Conservation (phyloP, 495 filamentous ascomycete genomes). For the Bacidia gigantensis region DNA sequence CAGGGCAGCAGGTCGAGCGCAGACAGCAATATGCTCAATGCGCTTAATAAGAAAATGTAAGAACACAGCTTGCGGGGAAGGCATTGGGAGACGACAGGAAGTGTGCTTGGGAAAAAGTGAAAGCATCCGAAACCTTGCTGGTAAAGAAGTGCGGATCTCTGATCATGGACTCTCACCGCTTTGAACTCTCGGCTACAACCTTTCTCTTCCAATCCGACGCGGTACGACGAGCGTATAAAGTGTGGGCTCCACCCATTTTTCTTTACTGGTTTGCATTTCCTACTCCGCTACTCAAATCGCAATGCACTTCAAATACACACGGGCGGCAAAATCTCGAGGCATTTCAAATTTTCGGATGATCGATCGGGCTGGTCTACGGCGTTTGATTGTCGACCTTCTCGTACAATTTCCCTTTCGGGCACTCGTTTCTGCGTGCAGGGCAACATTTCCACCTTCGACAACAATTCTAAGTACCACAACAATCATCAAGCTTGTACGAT, state of each 20-base stretch:
- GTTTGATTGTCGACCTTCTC: not conserved
- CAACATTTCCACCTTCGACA: not conserved
- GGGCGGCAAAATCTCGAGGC: slow-evolving; percentile 5
- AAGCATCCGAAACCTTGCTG: not conserved
- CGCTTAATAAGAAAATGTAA: slow-evolving; percentile 29
- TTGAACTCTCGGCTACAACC: not conserved
- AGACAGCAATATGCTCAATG: slow-evolving; percentile 44
- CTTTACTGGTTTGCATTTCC: not conserved
- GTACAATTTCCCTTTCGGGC: not conserved
- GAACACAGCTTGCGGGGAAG: not conserved
- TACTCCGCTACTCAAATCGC: not conserved
- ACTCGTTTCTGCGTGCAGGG: not conserved
- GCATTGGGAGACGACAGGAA: not conserved
- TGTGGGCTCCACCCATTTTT: not conserved
- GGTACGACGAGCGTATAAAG: not conserved
- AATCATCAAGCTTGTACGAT: no score
- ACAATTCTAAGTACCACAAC: no score
- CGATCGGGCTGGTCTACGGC: not conserved
- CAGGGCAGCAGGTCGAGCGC: slow-evolving; percentile 34
- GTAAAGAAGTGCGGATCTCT: not conserved
- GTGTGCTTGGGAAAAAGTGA: not conserved
- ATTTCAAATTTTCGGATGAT: not conserved
- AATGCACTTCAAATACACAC: slow-evolving; percentile 3
- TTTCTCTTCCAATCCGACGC: not conserved
- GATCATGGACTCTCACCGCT: not conserved